phyloP scores from a whole-genome alignment of 306 rosid genomes.

The Corylus avellana region DNA sequence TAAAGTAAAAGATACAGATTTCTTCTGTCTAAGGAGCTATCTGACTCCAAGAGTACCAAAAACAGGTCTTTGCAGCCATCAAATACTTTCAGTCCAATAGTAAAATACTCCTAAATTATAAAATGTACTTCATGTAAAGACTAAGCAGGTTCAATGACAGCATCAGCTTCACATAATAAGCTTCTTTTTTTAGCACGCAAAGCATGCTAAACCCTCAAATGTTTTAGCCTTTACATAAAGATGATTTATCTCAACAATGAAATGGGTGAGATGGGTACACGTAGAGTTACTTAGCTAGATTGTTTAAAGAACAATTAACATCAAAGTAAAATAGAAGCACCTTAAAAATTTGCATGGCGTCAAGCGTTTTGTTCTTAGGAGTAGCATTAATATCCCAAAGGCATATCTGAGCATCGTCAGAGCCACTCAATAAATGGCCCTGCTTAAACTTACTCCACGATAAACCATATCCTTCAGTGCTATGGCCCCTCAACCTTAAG shows the following conservation, averaged over 20 bases:
- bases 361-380: slow-evolving; percentile 76
- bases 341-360: slow-evolving; percentile 88
- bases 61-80: not conserved
- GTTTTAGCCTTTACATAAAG: not conserved
- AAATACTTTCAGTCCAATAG: not conserved
- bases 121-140: not conserved
- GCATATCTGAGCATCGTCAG: slow-evolving; percentile 99
- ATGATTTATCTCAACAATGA: not conserved
- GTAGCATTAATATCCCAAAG: slow-evolving; percentile 89
- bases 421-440: slow-evolving; percentile 94
- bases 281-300: not conserved
- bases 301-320: not conserved
- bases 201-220: not conserved
- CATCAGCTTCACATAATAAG: not conserved
- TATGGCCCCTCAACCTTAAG: slow-evolving; percentile 86
- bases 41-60: not conserved
- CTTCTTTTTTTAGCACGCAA: not conserved
- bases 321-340: slow-evolving; percentile 26
- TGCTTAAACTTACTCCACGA: slow-evolving; percentile 94
- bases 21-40: not conserved
- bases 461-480: slow-evolving; percentile 93
- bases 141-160: not conserved
- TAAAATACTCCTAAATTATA: not conserved
- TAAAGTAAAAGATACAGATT: not conserved
- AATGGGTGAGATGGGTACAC: not conserved